These are phyloP conservation scores for Entelexis paramagnoliae DNA, from an alignment of 1,139 yeast species.

Conservation along the genomic window DNA sequence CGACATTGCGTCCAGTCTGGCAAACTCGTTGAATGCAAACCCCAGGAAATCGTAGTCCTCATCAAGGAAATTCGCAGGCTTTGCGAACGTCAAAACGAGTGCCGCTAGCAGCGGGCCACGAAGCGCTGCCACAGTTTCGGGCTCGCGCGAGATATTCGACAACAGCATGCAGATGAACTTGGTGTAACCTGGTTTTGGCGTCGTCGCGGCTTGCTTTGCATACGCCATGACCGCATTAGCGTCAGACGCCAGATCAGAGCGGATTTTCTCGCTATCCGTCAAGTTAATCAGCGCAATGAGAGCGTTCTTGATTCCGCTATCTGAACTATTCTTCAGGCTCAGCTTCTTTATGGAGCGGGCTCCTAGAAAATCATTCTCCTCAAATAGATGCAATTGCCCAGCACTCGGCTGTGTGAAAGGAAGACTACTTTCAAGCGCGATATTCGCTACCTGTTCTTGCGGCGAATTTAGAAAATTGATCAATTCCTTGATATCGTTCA, in stretches of 20 bases:
- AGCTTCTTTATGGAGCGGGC: slow-evolving; percentile 61
- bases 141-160: slow-evolving; percentile 75
- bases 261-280: slow-evolving; percentile 55
- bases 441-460: slow-evolving; percentile 70
- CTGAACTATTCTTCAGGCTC: slow-evolving; percentile 41
- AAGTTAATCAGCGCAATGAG: slow-evolving; percentile 73
- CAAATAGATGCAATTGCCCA: slow-evolving; percentile 53
- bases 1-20: slow-evolving; percentile 37
- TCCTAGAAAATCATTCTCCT: slow-evolving; percentile 59
- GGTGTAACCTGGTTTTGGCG: slow-evolving; percentile 9
- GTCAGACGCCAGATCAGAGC: slow-evolving; percentile 58
- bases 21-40: slow-evolving; percentile 81
- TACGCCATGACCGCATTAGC: slow-evolving; percentile 28
- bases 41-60: slow-evolving; percentile 65
- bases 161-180: slow-evolving; percentile 54
- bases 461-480: slow-evolving; percentile 77
- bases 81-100: slow-evolving; percentile 12
- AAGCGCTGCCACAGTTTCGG: slow-evolving; percentile 48
- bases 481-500: slow-evolving; percentile 28
- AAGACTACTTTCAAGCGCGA: slow-evolving; percentile 76
- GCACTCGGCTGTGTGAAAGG: slow-evolving; percentile 60
- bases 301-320: slow-evolving; percentile 38
- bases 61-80: slow-evolving; percentile 9
- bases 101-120: slow-evolving; percentile 34
- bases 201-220: slow-evolving; percentile 51